These are phyloP conservation scores for Cyberlindnera japonica DNA, from an alignment of 805 yeast species.

Conservation along the genomic window DNA sequence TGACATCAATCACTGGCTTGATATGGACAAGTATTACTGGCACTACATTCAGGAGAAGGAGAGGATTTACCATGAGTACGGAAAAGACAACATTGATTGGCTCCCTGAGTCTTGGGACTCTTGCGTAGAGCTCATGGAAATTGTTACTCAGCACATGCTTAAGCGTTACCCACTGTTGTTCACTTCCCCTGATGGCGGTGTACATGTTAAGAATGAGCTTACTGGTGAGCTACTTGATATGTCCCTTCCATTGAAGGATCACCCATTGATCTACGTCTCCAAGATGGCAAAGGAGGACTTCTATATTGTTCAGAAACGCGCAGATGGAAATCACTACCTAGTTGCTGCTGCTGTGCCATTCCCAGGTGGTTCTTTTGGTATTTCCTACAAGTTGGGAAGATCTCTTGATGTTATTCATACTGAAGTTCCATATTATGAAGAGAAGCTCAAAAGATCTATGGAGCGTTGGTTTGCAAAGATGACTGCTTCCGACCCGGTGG, in stretches of 20 bases:
- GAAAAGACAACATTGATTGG: conserved; percentile 61
- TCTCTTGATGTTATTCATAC: conserved; percentile 61
- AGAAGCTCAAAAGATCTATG: conserved; percentile 64
- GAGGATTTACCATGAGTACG: conserved; percentile 54
- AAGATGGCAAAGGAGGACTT: conserved; percentile 77
- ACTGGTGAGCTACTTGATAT: conserved; percentile 62
- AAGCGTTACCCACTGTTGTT: conserved; percentile 62
- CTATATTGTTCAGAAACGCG: conserved; percentile 55
- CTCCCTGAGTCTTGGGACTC: conserved; percentile 62
- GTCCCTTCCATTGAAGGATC: conserved; percentile 55
- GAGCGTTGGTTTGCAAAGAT: conserved; percentile 67
- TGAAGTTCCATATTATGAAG: conserved; percentile 66
- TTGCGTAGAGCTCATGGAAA: conserved; percentile 59
- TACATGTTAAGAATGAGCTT: conserved; percentile 53
- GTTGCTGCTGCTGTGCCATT: conserved; percentile 76
- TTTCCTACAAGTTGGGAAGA: conserved; percentile 55
- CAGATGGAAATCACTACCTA: conserved; percentile 56
- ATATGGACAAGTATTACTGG: conserved; percentile 72
- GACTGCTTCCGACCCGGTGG: conserved; percentile 60
- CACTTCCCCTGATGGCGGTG: conserved; percentile 45
- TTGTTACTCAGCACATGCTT: conserved; percentile 55
- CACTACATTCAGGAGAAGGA: conserved; percentile 62
- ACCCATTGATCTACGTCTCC: conserved; percentile 58
- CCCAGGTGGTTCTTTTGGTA: conserved; percentile 75
- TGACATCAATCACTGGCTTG: conserved; percentile 74